phyloP scores from a whole-genome alignment of 371 early-diverging fungal genomes.

The Batrachochytrium dendrobatidis region DNA sequence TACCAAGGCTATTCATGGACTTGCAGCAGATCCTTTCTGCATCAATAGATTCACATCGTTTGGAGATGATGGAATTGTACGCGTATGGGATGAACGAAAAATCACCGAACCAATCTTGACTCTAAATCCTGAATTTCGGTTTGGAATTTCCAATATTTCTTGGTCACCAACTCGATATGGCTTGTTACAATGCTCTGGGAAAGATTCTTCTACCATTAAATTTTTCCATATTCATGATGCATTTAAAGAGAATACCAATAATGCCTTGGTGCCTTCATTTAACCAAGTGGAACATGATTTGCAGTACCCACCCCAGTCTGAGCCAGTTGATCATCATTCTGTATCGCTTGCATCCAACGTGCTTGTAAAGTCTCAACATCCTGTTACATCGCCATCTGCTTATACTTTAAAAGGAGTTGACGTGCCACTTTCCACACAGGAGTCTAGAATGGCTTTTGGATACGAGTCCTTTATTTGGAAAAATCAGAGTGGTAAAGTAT shows the following conservation, averaged over 20 bases:
- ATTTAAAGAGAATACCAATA: constrained; percentile 12
- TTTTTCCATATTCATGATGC: constrained; percentile 49
- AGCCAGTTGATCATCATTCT: no score
- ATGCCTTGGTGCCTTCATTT: no score
- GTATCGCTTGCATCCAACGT: no score
- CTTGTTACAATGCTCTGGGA: constrained; percentile 55
- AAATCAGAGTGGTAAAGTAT: no score
- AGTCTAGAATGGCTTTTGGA: no score
- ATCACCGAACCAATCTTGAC: constrained; percentile 44
- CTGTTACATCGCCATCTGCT: no score
- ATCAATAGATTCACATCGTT: constrained; percentile 62
- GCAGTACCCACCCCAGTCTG: no score
- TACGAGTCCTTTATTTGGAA: no score
- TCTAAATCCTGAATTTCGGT: constrained; percentile 22
- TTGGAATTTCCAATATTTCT: constrained; percentile 44
- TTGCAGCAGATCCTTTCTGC: constrained; percentile 65
- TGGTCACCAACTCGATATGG: constrained; percentile 61
- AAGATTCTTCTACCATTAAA: constrained; percentile 48
- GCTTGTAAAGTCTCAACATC: no score
- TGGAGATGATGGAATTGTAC: constrained; percentile 61
- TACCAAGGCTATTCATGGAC: constrained; percentile 68
- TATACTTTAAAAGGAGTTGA: no score
- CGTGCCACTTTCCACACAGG: no score
- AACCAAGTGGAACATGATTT: no score
- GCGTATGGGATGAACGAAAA: constrained; percentile 74